phyloP scores from a whole-genome alignment of 352 stramenopile genomes.

The Phytophthora nicotianae region DNA sequence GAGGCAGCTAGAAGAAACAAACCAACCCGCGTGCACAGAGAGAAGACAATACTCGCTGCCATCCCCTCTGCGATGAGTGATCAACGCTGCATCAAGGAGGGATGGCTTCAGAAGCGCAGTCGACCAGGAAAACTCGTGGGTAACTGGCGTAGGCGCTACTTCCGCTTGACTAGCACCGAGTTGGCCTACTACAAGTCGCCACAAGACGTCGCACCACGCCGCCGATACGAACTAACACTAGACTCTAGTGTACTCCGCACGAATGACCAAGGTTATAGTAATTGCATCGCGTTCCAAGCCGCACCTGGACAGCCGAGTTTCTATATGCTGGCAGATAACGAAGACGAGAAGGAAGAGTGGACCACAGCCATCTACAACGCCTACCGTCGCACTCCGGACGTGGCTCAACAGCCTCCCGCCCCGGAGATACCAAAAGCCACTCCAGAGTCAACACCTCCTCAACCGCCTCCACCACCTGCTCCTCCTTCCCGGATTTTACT shows the following conservation, averaged over 20 bases:
- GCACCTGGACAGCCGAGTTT: slow-evolving; percentile 46
- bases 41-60: background rate
- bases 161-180: slow-evolving; percentile 65
- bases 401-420: slow-evolving; percentile 10
- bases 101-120: slow-evolving; percentile 74
- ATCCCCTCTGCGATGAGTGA: slow-evolving; percentile 29
- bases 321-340: slow-evolving; percentile 68
- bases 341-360: slow-evolving; percentile 72
- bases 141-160: slow-evolving; percentile 72
- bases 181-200: slow-evolving; percentile 61
- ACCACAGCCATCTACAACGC: slow-evolving; percentile 61
- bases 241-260: slow-evolving; percentile 61
- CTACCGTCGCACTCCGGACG: slow-evolving; percentile 46
- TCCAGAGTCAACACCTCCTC: slow-evolving; percentile 4
- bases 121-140: slow-evolving; percentile 37
- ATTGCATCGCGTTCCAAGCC: slow-evolving; percentile 63
- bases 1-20: slow-evolving; percentile 6
- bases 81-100: slow-evolving; percentile 66
- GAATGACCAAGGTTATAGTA: slow-evolving; percentile 68
- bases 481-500: slow-evolving; percentile 48
- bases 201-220: slow-evolving; percentile 40
- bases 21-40: background rate
- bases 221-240: slow-evolving; percentile 51
- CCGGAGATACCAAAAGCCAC: slow-evolving; percentile 7
- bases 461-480: slow-evolving; percentile 13